phyloP scores from a whole-genome alignment of 2,329 filamentous ascomycete species.

The Ophiosphaerella korrae region DNA sequence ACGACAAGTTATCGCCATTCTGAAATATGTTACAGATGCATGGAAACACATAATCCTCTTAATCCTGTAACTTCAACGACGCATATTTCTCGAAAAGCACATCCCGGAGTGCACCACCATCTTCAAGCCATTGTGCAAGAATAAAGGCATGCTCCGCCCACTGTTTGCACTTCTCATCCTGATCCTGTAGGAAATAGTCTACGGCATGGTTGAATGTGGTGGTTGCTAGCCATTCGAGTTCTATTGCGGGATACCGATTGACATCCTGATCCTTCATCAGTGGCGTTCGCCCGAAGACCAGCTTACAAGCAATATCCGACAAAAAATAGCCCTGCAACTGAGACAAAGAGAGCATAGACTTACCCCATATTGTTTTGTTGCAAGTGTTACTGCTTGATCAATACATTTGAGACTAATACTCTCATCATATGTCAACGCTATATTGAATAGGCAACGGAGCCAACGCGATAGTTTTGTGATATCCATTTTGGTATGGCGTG shows the following conservation, averaged over 20 bases:
- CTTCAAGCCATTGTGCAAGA: conserved; percentile 63
- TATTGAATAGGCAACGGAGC: conserved; percentile 76
- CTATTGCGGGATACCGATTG: conserved; percentile 64
- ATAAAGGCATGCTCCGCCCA: conserved; percentile 70
- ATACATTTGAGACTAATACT: conserved; percentile 64
- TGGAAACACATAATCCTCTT: neutral
- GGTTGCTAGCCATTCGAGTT: conserved; percentile 77
- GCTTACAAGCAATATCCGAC: conserved; percentile 8
- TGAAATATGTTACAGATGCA: neutral
- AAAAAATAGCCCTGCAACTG: conserved; percentile 1
- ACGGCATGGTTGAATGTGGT: conserved; percentile 67
- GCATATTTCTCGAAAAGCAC: conserved; percentile 51
- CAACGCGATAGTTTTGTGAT: conserved; percentile 71
- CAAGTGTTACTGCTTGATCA: conserved; percentile 61
- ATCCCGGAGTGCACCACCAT: conserved; percentile 48
- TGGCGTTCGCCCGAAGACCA: conserved; percentile 4
- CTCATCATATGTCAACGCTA: conserved; percentile 64
- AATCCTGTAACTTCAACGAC: neutral
- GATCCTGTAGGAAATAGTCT: conserved; percentile 59
- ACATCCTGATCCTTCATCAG: conserved; percentile 44
- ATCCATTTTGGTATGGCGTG: conserved; percentile 62
- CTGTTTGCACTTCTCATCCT: conserved; percentile 60
- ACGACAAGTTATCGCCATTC: too few species aligned
- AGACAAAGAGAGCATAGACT: conserved; percentile 12
- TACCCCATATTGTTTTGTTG: conserved; percentile 34